These are phyloP conservation scores for Solidago caesia DNA, from an alignment of 129 eudicot species.

Conservation along the genomic window DNA sequence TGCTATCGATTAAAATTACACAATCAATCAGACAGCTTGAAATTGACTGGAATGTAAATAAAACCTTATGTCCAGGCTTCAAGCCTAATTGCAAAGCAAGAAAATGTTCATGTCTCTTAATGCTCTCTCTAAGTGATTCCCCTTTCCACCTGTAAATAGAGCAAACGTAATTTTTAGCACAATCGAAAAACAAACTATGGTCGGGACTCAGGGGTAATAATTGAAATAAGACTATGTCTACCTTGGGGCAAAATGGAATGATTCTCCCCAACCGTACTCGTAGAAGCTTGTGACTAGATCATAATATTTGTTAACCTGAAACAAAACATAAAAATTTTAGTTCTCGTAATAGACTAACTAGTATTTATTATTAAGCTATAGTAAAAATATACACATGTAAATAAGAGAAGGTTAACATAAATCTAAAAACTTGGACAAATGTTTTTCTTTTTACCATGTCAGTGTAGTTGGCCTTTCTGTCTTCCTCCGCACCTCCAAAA, in stretches of 20 bases:
- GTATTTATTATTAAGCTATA: background rate
- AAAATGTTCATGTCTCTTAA: constrained; percentile 95
- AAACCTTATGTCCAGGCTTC: constrained; percentile 87
- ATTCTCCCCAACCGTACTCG: constrained; percentile 99
- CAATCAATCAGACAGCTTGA: constrained; percentile 1
- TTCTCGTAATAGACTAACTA: background rate
- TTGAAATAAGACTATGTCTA: constrained; percentile 16
- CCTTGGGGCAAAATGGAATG: constrained; percentile 99
- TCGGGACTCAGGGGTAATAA: background rate
- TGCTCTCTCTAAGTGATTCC: constrained; percentile 91
- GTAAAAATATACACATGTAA: background rate
- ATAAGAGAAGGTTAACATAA: background rate
- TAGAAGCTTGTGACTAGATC: constrained; percentile 97
- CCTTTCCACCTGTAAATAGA: constrained; percentile 70
- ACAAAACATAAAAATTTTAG: constrained; percentile 6
- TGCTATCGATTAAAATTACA: constrained; percentile 1
- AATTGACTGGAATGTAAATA: background rate
- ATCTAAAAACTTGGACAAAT: background rate
- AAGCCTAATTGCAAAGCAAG: constrained; percentile 89
- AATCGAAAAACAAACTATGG: no score
- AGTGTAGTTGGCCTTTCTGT: constrained; percentile 79
- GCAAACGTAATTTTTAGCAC: background rate
- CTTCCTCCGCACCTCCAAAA: constrained; percentile 86
- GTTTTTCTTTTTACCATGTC: constrained; percentile 63
- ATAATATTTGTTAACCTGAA: constrained; percentile 90